These are phyloP conservation scores for Exophiala sp. DNA, from an alignment of 2,329 filamentous ascomycete species.

Conservation along the genomic window DNA sequence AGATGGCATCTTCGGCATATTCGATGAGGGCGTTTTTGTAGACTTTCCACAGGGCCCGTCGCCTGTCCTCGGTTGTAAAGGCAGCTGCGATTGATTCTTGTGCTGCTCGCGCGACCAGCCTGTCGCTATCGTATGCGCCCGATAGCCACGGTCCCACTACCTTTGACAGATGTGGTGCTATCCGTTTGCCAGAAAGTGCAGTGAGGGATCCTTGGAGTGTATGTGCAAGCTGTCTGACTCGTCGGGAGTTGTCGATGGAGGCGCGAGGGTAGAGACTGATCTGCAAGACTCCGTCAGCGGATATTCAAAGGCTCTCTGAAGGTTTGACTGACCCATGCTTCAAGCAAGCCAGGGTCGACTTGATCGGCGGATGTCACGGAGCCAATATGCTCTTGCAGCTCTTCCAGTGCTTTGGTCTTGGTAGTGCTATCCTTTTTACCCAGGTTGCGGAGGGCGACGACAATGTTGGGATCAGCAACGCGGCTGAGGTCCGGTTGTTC, in stretches of 20 bases:
- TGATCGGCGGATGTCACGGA: slow-evolving; percentile 36
- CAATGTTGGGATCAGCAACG: slow-evolving; percentile 72
- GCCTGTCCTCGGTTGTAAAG: slow-evolving; percentile 73
- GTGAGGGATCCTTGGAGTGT: slow-evolving; percentile 61
- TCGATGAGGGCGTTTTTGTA: slow-evolving; percentile 77
- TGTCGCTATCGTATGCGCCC: slow-evolving; percentile 80
- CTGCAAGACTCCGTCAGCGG: slow-evolving; percentile 43
- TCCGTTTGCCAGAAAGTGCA: slow-evolving; percentile 63
- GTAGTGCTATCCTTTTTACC: slow-evolving; percentile 90
- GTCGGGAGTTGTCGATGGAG: slow-evolving; percentile 81
- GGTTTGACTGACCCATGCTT: slow-evolving; percentile 69
- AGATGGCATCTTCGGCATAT: slow-evolving; percentile 70
- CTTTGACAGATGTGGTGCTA: slow-evolving; percentile 70
- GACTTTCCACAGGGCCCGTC: slow-evolving; percentile 66
- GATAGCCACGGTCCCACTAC: slow-evolving; percentile 86
- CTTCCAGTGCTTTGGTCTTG: slow-evolving; percentile 83
- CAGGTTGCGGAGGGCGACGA: slow-evolving; percentile 88
- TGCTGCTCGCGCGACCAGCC: slow-evolving; percentile 67
- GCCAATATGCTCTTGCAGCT: slow-evolving; percentile 61
- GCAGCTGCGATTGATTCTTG: slow-evolving; percentile 68
- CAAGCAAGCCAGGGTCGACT: slow-evolving; percentile 67
- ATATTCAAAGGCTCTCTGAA: slow-evolving; percentile 2
- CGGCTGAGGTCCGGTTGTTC: slow-evolving; percentile 74
- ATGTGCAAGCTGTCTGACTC: slow-evolving; percentile 83
- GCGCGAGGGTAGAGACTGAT: slow-evolving; percentile 78